Conservation (phyloP, 257 asterid species). For the Solanum pimpinellifolium region DNA sequence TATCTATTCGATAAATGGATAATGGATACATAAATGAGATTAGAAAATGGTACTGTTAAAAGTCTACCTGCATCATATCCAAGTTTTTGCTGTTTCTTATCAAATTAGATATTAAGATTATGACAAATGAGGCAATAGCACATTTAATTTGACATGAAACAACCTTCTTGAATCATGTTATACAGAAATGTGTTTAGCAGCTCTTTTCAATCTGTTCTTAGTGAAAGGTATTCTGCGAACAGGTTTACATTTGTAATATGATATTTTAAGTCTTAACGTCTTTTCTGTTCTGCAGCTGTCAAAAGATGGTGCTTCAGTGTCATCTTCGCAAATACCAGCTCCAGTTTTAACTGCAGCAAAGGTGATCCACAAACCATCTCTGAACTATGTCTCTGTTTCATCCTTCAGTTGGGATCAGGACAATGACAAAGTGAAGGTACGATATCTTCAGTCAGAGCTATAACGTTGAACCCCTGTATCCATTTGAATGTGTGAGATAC, state of each 20-base stretch:
- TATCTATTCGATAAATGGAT: background rate
- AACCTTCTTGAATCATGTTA: background rate
- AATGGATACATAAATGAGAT: background rate
- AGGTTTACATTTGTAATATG: background rate
- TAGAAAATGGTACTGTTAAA: background rate
- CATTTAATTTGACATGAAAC: background rate
- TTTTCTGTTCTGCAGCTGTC: constrained; percentile 26
- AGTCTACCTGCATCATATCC: background rate
- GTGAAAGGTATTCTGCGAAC: background rate
- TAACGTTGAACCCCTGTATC: background rate
- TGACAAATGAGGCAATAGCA: background rate
- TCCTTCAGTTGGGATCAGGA: constrained; percentile 98
- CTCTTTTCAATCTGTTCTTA: background rate
- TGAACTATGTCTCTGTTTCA: constrained; percentile 42
- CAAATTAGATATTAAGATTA: background rate
- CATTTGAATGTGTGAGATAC: background rate
- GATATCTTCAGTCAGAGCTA: background rate
- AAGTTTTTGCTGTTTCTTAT: background rate
- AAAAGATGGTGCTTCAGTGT: constrained; percentile 18
- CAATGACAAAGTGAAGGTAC: constrained; percentile 67
- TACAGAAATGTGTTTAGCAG: background rate
- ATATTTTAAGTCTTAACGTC: background rate
- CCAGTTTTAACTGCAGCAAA: constrained; percentile 26
- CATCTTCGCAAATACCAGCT: constrained; percentile 14
- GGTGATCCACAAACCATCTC: constrained; percentile 13